These are phyloP conservation scores for Floccularia luteovirens DNA, from an alignment of 768 basidiomycete genomes.

Conservation along the genomic window DNA sequence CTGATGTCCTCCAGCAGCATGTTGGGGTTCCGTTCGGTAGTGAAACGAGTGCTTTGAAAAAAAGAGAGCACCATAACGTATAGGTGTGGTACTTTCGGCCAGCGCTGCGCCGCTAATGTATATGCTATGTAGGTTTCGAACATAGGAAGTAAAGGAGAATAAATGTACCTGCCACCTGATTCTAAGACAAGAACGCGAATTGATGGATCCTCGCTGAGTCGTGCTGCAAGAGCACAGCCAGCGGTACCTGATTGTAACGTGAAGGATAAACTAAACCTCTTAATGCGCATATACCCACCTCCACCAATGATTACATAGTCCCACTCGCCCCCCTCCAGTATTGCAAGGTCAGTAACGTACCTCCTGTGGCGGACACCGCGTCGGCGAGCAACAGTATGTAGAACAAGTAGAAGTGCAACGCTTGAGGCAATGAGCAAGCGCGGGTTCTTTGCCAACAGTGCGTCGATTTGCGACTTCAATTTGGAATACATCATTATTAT, in stretches of 20 bases:
- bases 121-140: conserved; percentile 2
- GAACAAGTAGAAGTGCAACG: no score
- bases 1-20: conserved; percentile 30
- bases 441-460: no score
- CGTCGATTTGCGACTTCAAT: no score
- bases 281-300: conserved; percentile 20
- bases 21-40: conserved; percentile 49
- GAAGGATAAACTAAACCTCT: conserved; percentile 1
- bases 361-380: no score
- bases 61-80: conserved; percentile 31
- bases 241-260: conserved; percentile 42
- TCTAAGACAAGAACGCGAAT: conserved; percentile 49
- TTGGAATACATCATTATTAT: no score
- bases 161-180: conserved; percentile 50
- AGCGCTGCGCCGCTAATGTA: conserved; percentile 31
- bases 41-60: conserved; percentile 37
- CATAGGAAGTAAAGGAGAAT: background rate
- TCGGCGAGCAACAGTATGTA: no score
- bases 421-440: no score
- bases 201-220: conserved; percentile 45
- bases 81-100: conserved; percentile 30
- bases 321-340: conserved; percentile 1
- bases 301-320: conserved; percentile 46
- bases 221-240: conserved; percentile 52
- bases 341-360: no score